Conservation (phyloP, 2,329 filamentous ascomycete genomes). For the Gnomoniopsis smithogilvyi region DNA sequence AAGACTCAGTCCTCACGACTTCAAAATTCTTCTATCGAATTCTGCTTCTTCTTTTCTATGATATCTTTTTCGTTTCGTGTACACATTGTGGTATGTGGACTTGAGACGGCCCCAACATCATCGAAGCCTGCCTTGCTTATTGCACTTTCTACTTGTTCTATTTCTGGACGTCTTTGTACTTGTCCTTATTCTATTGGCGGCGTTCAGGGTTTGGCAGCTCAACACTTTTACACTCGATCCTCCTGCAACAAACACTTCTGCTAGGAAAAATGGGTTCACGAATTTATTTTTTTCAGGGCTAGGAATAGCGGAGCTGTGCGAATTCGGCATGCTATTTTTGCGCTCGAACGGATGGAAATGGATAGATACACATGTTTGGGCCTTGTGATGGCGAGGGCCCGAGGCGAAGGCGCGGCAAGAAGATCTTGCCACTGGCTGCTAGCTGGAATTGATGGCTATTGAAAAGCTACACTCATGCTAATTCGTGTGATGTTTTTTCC, state of each 20-base stretch:
- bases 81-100: conserved; percentile 11
- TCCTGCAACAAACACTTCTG: background rate
- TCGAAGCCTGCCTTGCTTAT: background rate
- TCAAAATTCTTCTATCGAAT: background rate
- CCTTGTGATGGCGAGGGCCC: background rate
- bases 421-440: background rate
- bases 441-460: conserved; percentile 3
- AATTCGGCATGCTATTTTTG: background rate
- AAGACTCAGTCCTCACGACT: background rate
- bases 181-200: background rate
- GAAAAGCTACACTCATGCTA: background rate
- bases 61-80: conserved; percentile 10
- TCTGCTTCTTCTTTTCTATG: conserved; percentile 4
- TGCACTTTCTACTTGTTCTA: background rate
- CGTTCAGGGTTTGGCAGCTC: background rate
- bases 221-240: background rate
- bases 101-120: background rate
- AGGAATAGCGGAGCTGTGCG: conserved; percentile 2
- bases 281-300: conserved; percentile 8
- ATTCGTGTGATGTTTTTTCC: background rate
- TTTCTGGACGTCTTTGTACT: background rate
- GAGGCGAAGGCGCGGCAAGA: too few species aligned
- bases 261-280: conserved; percentile 8
- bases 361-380: background rate
- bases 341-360: background rate